These are phyloP conservation scores for Lachancea quebecensis DNA, from an alignment of 805 yeast genomes.

Conservation along the genomic window DNA sequence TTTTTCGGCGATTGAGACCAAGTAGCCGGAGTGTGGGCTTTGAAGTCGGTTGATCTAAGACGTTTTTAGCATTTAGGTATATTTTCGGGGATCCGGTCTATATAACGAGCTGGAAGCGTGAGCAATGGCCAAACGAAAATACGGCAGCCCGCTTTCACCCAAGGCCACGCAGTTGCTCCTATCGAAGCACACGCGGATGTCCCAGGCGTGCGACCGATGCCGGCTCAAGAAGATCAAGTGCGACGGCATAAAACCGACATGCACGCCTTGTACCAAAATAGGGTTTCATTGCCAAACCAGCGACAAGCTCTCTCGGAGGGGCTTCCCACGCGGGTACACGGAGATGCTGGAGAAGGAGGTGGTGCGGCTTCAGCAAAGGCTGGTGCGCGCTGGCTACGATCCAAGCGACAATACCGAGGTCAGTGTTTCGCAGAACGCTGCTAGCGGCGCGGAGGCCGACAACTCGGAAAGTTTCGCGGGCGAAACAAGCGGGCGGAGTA, in stretches of 20 bases:
- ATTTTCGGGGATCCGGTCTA: too few relatives aligned
- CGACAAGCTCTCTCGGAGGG: conserved; percentile 67
- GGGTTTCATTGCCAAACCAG: conserved; percentile 65
- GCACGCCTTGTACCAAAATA: conserved; percentile 58
- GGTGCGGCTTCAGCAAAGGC: conserved; percentile 46
- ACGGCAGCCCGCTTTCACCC: conserved; percentile 17
- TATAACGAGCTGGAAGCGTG: too few relatives aligned
- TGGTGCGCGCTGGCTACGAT: conserved; percentile 2
- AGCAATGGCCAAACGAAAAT: conserved; percentile 13
- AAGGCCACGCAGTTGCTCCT: conserved; percentile 20
- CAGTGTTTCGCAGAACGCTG: too few relatives aligned
- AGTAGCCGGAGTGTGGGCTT: not conserved
- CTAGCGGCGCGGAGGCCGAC: not conserved
- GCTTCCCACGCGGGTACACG: conserved; percentile 77
- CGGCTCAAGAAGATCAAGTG: conserved; percentile 71
- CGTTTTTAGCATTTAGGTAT: too few relatives aligned
- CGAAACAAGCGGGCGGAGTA: conserved; percentile 1
- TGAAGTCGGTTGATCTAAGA: too few relatives aligned
- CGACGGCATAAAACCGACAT: conserved; percentile 60
- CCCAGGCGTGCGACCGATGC: conserved; percentile 81
- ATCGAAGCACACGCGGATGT: conserved; percentile 39
- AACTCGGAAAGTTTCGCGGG: not conserved
- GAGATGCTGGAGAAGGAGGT: conserved; percentile 62
- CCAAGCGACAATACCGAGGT: not conserved
- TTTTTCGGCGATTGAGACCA: not conserved